Conservation (phyloP, 2,329 filamentous ascomycete species). For the Hawksworthiomyces lignivorus region DNA sequence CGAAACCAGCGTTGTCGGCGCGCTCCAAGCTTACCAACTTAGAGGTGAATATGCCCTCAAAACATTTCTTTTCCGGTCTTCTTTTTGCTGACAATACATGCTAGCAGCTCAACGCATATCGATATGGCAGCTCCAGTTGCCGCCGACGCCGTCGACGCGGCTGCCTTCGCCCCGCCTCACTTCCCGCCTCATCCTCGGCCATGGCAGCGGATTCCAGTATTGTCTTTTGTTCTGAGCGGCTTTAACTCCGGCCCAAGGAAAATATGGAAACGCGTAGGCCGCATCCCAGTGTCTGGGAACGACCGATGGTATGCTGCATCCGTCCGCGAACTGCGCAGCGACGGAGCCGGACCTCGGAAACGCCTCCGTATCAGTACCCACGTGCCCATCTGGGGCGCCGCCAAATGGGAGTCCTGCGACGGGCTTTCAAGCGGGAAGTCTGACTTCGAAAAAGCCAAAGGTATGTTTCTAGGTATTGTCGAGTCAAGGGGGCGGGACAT, state of each 20-base stretch:
- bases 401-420: constrained; percentile 20
- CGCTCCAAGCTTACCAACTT: too few relatives aligned
- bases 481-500: too few relatives aligned
- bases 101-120: too few relatives aligned
- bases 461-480: too few relatives aligned
- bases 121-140: too few relatives aligned
- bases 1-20: too few relatives aligned
- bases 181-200: constrained; percentile 15
- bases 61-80: too few relatives aligned
- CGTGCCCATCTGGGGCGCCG: constrained; percentile 25
- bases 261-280: constrained; percentile 26
- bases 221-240: too few relatives aligned
- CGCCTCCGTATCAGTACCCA: constrained; percentile 20
- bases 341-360: constrained; percentile 27
- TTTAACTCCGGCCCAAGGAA: constrained; percentile 16
- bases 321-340: constrained; percentile 25
- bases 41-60: too few relatives aligned
- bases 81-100: too few relatives aligned
- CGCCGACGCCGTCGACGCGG: constrained; percentile 15
- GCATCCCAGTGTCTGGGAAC: constrained; percentile 3
- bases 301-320: constrained; percentile 14
- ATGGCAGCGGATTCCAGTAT: constrained; percentile 26
- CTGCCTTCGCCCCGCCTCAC: constrained; percentile 15
- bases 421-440: constrained; percentile 8
- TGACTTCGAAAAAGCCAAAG: constrained; percentile 20